Conservation (phyloP, 768 basidiomycete species). For the Collybiopsis confluens region DNA sequence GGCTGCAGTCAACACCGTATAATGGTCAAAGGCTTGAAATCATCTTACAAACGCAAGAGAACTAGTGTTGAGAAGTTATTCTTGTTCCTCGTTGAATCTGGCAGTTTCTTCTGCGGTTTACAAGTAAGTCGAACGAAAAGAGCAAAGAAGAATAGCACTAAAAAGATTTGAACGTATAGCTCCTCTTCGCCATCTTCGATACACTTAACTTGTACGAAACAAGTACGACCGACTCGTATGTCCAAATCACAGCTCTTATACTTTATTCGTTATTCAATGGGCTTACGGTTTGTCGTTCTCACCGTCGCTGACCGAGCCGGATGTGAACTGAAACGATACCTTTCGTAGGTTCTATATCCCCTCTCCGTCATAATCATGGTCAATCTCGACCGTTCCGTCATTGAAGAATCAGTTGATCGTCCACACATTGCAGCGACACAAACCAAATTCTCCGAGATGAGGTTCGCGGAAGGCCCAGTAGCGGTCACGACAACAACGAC, state of each 20-base stretch:
- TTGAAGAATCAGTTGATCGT: not conserved
- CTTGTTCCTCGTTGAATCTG: not conserved
- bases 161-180: not conserved
- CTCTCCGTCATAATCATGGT: not conserved
- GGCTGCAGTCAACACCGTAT: not conserved
- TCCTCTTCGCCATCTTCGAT: not conserved
- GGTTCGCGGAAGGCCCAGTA: too few relatives aligned
- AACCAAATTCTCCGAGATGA: too few relatives aligned
- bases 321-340: too few relatives aligned
- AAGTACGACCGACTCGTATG: not conserved
- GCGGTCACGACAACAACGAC: too few relatives aligned
- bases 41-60: not conserved
- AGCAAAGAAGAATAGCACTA: too few relatives aligned
- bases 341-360: too few relatives aligned
- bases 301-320: too few relatives aligned
- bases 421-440: too few relatives aligned
- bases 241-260: not conserved
- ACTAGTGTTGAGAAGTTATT: not conserved
- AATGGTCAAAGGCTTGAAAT: not conserved
- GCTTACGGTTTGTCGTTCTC: not conserved
- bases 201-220: not conserved
- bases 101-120: not conserved
- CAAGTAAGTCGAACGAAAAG: not conserved
- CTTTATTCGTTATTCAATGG: not conserved
- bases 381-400: not conserved